Percentiles rank a stretch among this genome's conserved stretches.
Conservation (phyloP, 345 rosid genomes). For the Balakata baccata region DNA sequence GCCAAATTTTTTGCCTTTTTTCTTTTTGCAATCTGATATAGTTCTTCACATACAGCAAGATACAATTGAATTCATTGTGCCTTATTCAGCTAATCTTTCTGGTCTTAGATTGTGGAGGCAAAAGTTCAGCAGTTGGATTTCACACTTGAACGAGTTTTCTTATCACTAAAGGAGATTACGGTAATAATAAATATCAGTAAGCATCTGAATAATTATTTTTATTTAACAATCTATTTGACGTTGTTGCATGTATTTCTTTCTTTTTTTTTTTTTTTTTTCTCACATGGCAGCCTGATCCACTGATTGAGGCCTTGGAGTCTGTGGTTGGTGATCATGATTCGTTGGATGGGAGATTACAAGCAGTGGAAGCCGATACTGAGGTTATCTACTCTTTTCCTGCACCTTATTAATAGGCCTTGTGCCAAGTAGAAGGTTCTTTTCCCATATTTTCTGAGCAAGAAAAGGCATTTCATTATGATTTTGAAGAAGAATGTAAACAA, state of each 20-base stretch:
- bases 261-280: constrained; percentile 8
- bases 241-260: constrained; percentile 4
- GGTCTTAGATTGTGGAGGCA: constrained; percentile 75
- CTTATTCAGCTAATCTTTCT: constrained; percentile 16
- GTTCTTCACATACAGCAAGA: constrained; percentile 6
- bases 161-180: constrained; percentile 77
- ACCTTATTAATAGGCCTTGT: no score
- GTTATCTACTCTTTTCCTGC: constrained; percentile 25
- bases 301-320: constrained; percentile 69
- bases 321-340: constrained; percentile 63
- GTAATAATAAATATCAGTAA: constrained; percentile 35
- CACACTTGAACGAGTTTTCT: constrained; percentile 73
- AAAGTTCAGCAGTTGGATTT: constrained; percentile 91
- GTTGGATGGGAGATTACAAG: constrained; percentile 59
- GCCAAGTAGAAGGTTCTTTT: constrained; percentile 1
- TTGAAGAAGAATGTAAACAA: neutral
- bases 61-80: constrained; percentile 1
- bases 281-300: constrained; percentile 73
- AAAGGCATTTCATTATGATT: neutral
- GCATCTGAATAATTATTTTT: neutral
- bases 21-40: neutral
- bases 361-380: constrained; percentile 68
- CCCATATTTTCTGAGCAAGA: neutral
- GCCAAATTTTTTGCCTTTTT: neutral
- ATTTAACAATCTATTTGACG: neutral